Evolutionary conservation across 1,139 yeast species (phyloP).

Genomic region (Arxiozyma heterogenica): DNA sequence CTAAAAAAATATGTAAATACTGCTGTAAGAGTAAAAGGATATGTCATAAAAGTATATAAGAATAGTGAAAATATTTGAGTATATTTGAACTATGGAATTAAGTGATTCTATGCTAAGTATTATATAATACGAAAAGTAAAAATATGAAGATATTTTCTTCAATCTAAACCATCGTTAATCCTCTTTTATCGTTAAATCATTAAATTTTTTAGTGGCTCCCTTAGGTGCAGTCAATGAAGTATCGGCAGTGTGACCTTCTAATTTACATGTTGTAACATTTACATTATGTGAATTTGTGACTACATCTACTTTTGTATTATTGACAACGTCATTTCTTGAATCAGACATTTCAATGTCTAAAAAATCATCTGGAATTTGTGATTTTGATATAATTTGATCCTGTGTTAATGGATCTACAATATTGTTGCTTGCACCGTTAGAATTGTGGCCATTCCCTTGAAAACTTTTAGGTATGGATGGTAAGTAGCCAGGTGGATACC

Average conservation of each 20-base stretch:
- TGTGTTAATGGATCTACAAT: neutral
- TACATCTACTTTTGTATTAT: neutral
- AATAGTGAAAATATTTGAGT: too few relatives aligned
- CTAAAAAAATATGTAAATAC: neutral
- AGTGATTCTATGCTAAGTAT: neutral
- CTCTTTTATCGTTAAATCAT: constrained; percentile 10
- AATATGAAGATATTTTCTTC: too few relatives aligned
- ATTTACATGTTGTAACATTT: neutral
- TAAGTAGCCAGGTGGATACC: constrained; percentile 40
- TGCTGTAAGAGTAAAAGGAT: neutral
- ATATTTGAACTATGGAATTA: too few relatives aligned
- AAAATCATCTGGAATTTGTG: neutral
- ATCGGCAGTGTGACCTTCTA: neutral
- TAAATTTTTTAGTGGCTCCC: constrained; percentile 14
- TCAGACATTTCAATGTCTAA: neutral
- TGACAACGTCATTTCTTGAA: neutral
- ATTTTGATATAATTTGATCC: neutral
- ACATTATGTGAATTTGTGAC: neutral
- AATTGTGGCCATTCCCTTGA: neutral
- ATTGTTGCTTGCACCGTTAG: neutral
- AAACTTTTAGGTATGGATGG: constrained; percentile 6
- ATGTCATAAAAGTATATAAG: neutral
- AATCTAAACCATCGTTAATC: neutral
- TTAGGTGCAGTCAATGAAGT: constrained; percentile 12
- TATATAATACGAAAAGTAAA: too few relatives aligned